Evolutionary conservation across 768 basidiomycete species (phyloP), one percentile per base, ranked within the genome.

Genomic region (Lentinula guzmanii): DNA sequence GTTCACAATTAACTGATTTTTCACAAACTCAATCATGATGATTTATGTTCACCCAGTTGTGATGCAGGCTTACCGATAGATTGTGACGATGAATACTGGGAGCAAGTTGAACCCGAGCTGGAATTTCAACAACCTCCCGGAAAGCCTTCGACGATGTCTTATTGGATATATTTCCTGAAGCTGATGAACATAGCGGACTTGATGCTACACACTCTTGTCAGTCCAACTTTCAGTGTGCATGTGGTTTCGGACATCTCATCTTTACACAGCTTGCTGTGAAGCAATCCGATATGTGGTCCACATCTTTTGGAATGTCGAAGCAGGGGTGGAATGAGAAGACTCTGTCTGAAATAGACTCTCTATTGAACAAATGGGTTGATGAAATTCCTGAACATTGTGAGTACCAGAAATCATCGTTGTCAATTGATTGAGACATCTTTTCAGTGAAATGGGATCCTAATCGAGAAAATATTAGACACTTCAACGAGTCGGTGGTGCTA

Each of bases 291-390:
- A 45, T 62, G 8, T 59, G 59, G 48, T 48, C 46, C 18, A 13
- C 51, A 42, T 50, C 35, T 21, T 52, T 46, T 53, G 52, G 42
- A 8, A 2, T 55, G 61, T 54, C 52, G 5, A 53, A 41, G 33
- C n/a, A 18, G 4, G 73, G 85, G 60, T 90, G 85, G 72, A 86
- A 88, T 58, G 80, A 87, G 58, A 80, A 82, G 42, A 79, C 86
- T 21, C 84, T 93, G 4, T 81, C 83, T 7, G 87, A 90, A 60
- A 76, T 93, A 4, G 91, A 93, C 72, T 86, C 87, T 3, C 82
- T 84, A 2, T 73, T 93, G 67, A 91, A 92, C 65, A 79, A 82
- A n/a, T 93, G 91, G 91, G 79, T 88, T 53, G 86, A 89, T 58
- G 77, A 81, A 2, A 77, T 93, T 2, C 91, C 91, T 2, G 74